Evolutionary conservation across 331 rosid species (phyloP).

Genomic region (Rhamnella rubrinervis): DNA sequence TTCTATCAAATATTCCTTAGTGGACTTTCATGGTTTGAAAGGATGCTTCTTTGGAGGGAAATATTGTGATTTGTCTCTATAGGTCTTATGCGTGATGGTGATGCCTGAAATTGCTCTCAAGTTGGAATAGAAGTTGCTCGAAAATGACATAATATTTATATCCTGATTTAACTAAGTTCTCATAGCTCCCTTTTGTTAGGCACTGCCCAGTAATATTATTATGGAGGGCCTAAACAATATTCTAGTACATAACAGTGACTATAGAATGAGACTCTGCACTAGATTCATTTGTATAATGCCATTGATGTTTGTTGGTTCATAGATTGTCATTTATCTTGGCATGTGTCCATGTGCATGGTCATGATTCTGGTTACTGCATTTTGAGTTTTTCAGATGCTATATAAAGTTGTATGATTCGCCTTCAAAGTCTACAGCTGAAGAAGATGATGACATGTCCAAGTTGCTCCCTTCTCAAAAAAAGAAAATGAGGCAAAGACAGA

Average conservation of each 20-base stretch:
- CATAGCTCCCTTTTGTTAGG: background rate
- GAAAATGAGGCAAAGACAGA: slow-evolving; percentile 93
- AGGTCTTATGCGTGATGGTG: background rate
- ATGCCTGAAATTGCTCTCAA: background rate
- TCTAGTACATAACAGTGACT: too few species aligned
- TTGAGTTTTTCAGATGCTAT: slow-evolving; percentile 70
- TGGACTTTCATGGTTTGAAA: background rate
- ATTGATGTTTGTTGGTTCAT: background rate
- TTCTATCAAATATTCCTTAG: slow-evolving; percentile 10
- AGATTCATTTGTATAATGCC: background rate
- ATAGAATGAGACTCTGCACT: background rate
- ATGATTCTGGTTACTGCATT: slow-evolving; percentile 17
- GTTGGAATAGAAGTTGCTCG: slow-evolving; percentile 13
- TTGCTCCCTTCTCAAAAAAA: slow-evolving; percentile 92
- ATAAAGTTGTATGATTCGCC: slow-evolving; percentile 87
- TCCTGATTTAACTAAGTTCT: background rate
- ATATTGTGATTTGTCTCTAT: background rate
- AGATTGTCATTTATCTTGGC: background rate
- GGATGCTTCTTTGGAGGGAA: background rate
- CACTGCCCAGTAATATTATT: background rate
- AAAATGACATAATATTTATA: background rate
- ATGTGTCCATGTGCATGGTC: background rate
- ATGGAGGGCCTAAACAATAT: too few species aligned
- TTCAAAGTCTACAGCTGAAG: slow-evolving; percentile 68
- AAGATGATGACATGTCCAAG: slow-evolving; percentile 76